A percentile compares a stretch with the other conserved stretches of the same genome.
These are phyloP conservation scores for Solanum gandarillasii DNA, from an alignment of 257 asterid genomes.

Conservation along the genomic window DNA sequence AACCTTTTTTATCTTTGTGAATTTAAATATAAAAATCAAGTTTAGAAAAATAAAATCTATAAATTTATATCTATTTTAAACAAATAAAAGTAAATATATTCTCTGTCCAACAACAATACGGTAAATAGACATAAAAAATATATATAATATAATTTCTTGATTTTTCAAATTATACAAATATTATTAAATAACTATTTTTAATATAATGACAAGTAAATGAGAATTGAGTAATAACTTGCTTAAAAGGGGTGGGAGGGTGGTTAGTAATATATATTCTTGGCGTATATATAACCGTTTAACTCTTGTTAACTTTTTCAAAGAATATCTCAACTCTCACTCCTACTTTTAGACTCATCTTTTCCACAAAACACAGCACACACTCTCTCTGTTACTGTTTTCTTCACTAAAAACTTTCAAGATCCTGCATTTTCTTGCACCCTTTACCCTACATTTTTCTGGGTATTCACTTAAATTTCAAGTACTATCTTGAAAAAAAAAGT, in stretches of 20 bases:
- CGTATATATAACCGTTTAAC: not conserved
- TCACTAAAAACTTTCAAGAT: not conserved
- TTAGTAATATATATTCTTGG: not conserved
- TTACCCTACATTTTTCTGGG: not conserved
- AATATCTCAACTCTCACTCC: not conserved
- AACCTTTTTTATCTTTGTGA: not conserved
- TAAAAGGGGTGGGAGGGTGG: not conserved
- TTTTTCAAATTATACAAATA: too few species aligned
- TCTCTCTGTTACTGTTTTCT: not conserved
- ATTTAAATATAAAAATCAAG: not conserved
- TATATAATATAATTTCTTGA: too few species aligned
- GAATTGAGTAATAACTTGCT: not conserved
- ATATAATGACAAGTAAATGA: too few species aligned
- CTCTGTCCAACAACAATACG: not conserved
- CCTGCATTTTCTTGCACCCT: slow-evolving; percentile 1
- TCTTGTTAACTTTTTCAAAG: not conserved
- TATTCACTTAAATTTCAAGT: not conserved
- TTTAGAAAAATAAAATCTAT: too few species aligned
- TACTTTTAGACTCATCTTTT: not conserved
- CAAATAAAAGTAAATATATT: too few species aligned
- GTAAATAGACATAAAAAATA: too few species aligned
- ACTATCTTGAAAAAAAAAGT: not conserved
- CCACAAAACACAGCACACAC: not conserved
- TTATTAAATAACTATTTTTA: too few species aligned
- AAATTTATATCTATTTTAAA: not conserved